Evolutionary conservation across 2,329 filamentous ascomycete genomes (phyloP).

Genomic region (Penicillium brasilianum): DNA sequence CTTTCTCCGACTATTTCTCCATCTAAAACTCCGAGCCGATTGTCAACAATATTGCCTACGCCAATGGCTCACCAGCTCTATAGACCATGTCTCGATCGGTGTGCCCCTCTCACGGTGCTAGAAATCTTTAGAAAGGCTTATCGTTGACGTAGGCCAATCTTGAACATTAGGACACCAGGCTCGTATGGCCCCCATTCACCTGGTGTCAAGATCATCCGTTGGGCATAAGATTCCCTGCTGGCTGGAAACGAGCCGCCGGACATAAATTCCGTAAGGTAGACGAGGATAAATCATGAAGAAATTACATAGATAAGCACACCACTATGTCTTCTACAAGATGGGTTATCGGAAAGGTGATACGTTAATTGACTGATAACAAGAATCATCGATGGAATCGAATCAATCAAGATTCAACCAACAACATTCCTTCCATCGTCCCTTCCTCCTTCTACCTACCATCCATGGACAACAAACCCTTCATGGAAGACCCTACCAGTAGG

Average conservation of each 20-base stretch:
- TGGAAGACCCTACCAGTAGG: background rate
- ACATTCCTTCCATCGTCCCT: background rate
- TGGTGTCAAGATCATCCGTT: background rate
- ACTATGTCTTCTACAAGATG: background rate
- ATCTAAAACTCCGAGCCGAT: background rate
- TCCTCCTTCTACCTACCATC: background rate
- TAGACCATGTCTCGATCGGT: background rate
- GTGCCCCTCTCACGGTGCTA: background rate
- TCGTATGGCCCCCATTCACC: too few species aligned
- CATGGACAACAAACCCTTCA: background rate
- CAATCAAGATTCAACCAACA: background rate
- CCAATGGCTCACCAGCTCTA: background rate
- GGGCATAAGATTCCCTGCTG: background rate
- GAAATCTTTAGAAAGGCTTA: background rate
- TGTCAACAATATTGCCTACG: background rate
- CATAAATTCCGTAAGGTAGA: background rate
- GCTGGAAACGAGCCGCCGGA: background rate
- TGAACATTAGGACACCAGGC: background rate
- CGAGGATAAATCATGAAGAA: background rate
- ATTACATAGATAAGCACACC: background rate
- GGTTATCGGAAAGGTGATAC: background rate
- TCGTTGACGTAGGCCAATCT: background rate
- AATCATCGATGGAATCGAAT: background rate
- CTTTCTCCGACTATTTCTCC: background rate
- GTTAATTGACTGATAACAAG: background rate